These are phyloP conservation scores for Naegleria fowleri DNA, from an alignment of 208 protist genomes.

Conservation along the genomic window DNA sequence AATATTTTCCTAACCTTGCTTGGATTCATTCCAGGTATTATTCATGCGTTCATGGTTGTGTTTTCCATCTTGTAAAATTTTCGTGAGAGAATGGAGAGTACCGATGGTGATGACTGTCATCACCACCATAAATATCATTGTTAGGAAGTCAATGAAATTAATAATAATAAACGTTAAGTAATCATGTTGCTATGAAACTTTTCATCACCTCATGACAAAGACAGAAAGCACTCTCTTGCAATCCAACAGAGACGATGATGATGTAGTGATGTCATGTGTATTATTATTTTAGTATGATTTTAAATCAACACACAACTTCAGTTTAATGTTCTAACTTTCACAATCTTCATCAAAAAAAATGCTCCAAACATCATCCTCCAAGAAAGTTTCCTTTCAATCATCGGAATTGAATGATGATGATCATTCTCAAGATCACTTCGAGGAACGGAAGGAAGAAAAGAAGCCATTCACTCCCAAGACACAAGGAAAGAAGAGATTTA, in stretches of 20 bases:
- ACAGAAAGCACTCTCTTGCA: too few relatives aligned
- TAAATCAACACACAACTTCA: too few relatives aligned
- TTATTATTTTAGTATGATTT: too few relatives aligned
- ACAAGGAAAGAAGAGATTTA: background rate
- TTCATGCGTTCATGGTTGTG: background rate
- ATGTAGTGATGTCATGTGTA: too few relatives aligned
- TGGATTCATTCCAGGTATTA: background rate
- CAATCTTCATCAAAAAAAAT: background rate
- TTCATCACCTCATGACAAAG: too few relatives aligned
- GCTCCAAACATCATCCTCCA: background rate
- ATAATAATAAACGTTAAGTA: too few relatives aligned
- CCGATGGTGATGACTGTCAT: background rate
- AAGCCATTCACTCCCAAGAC: background rate
- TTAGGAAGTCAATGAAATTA: background rate
- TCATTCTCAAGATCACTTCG: background rate
- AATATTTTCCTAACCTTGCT: background rate
- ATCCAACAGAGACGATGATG: too few relatives aligned
- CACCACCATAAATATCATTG: background rate
- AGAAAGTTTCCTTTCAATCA: background rate
- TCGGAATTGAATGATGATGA: background rate
- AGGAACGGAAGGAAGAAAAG: background rate
- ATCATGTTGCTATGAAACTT: too few relatives aligned
- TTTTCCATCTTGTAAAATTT: background rate
- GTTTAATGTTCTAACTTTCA: too few relatives aligned
- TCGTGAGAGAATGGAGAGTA: too few relatives aligned